Conservation (phyloP, 2,329 filamentous ascomycete genomes). For the Fusarium sp. region DNA sequence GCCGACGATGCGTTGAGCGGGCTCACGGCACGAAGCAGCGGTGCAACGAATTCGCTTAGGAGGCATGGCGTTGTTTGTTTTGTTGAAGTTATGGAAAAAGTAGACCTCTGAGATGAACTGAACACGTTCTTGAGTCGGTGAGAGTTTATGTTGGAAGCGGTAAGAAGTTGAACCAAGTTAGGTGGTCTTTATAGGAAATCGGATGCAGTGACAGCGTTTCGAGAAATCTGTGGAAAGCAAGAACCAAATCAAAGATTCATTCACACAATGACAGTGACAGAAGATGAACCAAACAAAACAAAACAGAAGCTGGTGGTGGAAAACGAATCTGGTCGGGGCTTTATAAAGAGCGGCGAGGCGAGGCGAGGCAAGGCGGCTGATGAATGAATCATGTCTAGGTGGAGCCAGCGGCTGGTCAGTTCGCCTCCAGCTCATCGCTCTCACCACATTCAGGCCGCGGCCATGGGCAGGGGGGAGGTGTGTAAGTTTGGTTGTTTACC, state of each 20-base stretch:
- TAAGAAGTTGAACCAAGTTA: conserved; percentile 10
- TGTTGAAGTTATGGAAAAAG: neutral
- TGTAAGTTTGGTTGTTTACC: conserved; percentile 21
- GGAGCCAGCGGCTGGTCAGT: conserved; percentile 39
- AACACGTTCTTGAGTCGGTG: conserved; percentile 24
- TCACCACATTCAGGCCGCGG: conserved; percentile 30
- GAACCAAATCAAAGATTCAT: conserved; percentile 26
- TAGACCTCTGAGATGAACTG: neutral
- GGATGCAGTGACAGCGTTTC: conserved; percentile 28
- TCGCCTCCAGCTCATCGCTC: conserved; percentile 40
- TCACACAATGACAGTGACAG: conserved; percentile 29
- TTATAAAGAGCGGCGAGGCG: conserved; percentile 39
- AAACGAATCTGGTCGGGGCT: conserved; percentile 27
- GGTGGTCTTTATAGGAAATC: neutral
- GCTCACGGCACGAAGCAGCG: conserved; percentile 88
- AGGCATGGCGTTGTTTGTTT: conserved; percentile 60
- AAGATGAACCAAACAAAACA: conserved; percentile 20
- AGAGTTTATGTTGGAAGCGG: conserved; percentile 16
- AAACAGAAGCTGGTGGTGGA: neutral
- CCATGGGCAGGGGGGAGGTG: conserved; percentile 23
- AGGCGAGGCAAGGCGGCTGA: conserved; percentile 39
- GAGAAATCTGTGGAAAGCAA: conserved; percentile 18
- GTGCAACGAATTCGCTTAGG: conserved; percentile 85
- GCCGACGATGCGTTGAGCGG: conserved; percentile 91
- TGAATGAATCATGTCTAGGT: conserved; percentile 46